Base-by-base conservation (phyloP, 106 monocot genomes). In the Agapanthus africanus region DNA sequence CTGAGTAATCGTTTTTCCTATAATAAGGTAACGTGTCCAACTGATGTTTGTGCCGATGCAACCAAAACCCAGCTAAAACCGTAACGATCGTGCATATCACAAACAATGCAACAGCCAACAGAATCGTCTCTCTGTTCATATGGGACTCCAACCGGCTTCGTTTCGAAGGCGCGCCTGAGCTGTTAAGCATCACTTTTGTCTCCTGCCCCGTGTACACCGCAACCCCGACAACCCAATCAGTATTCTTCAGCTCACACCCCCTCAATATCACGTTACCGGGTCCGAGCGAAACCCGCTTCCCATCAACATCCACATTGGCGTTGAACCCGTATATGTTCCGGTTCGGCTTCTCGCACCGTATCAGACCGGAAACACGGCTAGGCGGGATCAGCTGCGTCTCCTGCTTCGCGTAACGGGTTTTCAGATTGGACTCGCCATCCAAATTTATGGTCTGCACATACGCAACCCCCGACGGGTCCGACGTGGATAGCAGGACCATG, bases 381-480 rank as follows among this genome's bases (percentile, higher is more conserved):
- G 75, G 73, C 39, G 59, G 47, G 40, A 47, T 47, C 8, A 39
- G 11, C 2, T 73, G 47, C 11, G 80, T 84, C 66, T 84, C 80
- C 32, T 76, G 77, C 76, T 82, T 91, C 21, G 95, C 95, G 67
- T 91, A 91, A 49, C 95, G 76, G 21, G 91, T 91, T 73, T 95
- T 95, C 67, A 95, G 88, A 49, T 95, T 95, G 16, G 95, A 95
- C 76, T 95, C 95, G 37, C 95, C 95, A 69, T 95, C 95, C 23
- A 95, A 78, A 52, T 95, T 95, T 57, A 88, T 85, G 69, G 95
- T 95, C 72, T 88, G 95, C 39, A 95, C 69, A 71, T 95, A 91
- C 49, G 95, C 88, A 3, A 89, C 84, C 37, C 95, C 95, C 37
- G 91, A 86, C 56, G 91, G 88, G 40, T 95, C 95, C 68, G 86